Base-by-base conservation (phyloP, 2,329 filamentous ascomycete genomes). In the Thermothelomyces thermophilus region DNA sequence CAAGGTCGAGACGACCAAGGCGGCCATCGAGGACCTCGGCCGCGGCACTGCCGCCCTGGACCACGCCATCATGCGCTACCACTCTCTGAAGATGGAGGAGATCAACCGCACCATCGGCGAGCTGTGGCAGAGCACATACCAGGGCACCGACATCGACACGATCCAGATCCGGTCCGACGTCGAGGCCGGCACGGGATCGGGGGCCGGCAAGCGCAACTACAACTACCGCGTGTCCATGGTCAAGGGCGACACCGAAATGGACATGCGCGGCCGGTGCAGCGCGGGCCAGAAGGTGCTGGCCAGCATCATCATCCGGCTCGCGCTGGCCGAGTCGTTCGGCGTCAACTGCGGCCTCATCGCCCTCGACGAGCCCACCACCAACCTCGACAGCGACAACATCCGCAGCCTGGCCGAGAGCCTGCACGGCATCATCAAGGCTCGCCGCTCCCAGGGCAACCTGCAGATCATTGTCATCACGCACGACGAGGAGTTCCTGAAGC, bases 191-290 rank as follows among this genome's bases (percentile, higher is more conserved):
- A 46, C 50, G 34, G 51, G 59, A 43, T 43, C 51, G 40, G 39
- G 50, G 35, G 68, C 81, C 50, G 84, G 81, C 46, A 90, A 88
- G 62, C 83, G 88, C 61, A 87, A 77, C 55, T 97, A 97, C 77
- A 97, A 98, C 70, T 98, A 98, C 73, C 87, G 93, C 41, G 85
- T 98, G 5, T 90, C 88, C 68, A 98, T 98, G 93, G 83, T 95
- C 60, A 98, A 98, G 72, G 86, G 91, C 65, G 90, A 94, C 63
- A 88, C 87, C 0, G 93, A 98, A 68, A 95, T 98, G 90, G 93
- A 98, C 71, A 98, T 98, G 93, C 88, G 93, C 55, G 94, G 93
- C 1, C 87, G 93, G 48, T 98, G 93, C 75, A 94, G 87, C 58
- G 93, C 93, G 1, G 93, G 93, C 3, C 93, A 98, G 67, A 96